Evolutionary conservation across 208 protist genomes (phyloP).

Genomic region (Porcisia hertigi): DNA sequence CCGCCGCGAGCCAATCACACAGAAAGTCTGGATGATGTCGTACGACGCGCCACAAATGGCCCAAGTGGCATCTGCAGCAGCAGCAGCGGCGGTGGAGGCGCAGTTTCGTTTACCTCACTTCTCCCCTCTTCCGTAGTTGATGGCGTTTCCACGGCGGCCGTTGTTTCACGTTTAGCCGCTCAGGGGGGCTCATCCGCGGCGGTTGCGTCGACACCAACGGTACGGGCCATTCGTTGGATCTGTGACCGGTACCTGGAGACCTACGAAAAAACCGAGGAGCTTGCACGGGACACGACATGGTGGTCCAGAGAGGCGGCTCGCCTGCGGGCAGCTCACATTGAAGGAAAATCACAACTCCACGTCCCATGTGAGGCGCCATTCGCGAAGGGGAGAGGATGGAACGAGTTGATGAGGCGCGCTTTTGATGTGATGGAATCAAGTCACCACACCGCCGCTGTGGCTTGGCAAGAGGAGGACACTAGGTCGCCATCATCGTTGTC

Average conservation of each 20-base stretch:
- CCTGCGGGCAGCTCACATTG: constrained; percentile 5
- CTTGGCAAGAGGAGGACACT: not conserved
- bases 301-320: constrained; percentile 13
- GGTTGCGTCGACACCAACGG: constrained; percentile 12
- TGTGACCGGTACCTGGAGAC: constrained; percentile 21
- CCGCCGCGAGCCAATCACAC: not conserved
- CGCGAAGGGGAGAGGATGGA: not conserved
- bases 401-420: constrained; percentile 13
- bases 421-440: constrained; percentile 16
- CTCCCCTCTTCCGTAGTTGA: constrained; percentile 1
- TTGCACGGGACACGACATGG: constrained; percentile 26
- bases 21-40: constrained; percentile 23
- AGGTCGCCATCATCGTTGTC: not conserved
- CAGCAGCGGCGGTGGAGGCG: not conserved
- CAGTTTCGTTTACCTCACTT: not conserved
- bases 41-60: constrained; percentile 5
- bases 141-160: not conserved
- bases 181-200: not conserved
- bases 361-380: not conserved
- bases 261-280: constrained; percentile 15
- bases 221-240: constrained; percentile 16
- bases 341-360: not conserved
- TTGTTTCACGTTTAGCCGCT: constrained; percentile 11
- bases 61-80: not conserved
- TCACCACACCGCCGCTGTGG: constrained; percentile 8